Evolutionary conservation across 2,329 filamentous ascomycete species (phyloP), one percentile per base, ranked within the genome.

Genomic region (Fusarium drepaniforme): DNA sequence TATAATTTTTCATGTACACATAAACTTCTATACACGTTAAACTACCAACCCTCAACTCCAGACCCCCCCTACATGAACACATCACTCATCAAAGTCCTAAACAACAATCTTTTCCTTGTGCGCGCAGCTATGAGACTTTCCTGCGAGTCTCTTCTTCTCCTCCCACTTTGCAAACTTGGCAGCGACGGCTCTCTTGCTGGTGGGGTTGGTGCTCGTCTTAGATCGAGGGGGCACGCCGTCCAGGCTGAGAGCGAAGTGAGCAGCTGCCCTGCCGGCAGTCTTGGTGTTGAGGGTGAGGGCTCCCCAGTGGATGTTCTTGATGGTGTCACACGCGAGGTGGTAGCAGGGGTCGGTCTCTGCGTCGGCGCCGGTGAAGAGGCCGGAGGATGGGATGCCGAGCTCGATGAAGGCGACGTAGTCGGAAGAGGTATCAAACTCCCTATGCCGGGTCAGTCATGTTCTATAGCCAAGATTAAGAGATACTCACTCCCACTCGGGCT

Each of bases 201-300:
- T 78, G 0, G 78, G 79, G 62, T 82, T 80, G 9, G 74, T 37
- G 6, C 70, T 80, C 4, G 78, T 81, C 72, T 77, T 81, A 23
- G 79, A 75, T n/a, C 83, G 78, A 7, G 66, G 53, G 1, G 83
- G 83, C 6, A 85, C 77, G 2, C 79, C 82, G 1, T 83, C 77
- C 5, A 85, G 72, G 59, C 80, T 83, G 21, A 83, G 75, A 8
- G 83, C 83, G 23, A 85, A 80, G 35, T 80, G 73, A 16, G 88
- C 89, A 33, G 88, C 85, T 3, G 85, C 85, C 68, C 86, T 82
- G 2, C 88, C 90, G 59, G 90, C 90, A 4, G 84, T 81, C 78
- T 83, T 84, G 58, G 83, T 71, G 71, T 83, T 86, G 61, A 81
- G 73, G 0, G 80, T 83, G 21, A 84, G n/a, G 5, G 84, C 84